These are phyloP conservation scores for Globisporangium nodosum DNA, from an alignment of 352 stramenopile species.

Conservation along the genomic window DNA sequence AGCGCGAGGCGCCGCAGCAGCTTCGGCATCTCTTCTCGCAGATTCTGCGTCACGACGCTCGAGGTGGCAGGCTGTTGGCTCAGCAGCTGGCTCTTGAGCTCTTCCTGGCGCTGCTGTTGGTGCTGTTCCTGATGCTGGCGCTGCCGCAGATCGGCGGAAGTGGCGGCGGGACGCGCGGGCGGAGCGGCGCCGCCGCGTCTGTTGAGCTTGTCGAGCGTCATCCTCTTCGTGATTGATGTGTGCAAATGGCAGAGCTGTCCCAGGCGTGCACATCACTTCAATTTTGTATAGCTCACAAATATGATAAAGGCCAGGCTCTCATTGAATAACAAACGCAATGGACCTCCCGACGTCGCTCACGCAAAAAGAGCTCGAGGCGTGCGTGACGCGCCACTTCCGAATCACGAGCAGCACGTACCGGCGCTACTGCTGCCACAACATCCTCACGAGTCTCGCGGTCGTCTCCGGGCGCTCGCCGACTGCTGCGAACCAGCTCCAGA, in stretches of 20 bases:
- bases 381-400: conserved; percentile 47
- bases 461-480: conserved; percentile 29
- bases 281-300: too few relatives aligned
- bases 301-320: too few relatives aligned
- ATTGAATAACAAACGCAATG: too few relatives aligned
- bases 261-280: too few relatives aligned
- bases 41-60: conserved; percentile 8
- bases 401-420: conserved; percentile 55
- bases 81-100: background rate
- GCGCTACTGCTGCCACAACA: conserved; percentile 56
- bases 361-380: conserved; percentile 58
- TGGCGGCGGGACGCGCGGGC: background rate
- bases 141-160: too few relatives aligned
- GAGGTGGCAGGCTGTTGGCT: background rate
- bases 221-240: background rate
- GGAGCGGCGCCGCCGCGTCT: conserved; percentile 3
- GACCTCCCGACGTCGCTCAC: too few relatives aligned
- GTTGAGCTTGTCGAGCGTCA: conserved; percentile 9
- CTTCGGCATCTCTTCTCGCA: conserved; percentile 22
- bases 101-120: background rate
- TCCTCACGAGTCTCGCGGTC: conserved; percentile 43
- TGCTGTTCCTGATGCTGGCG: background rate
- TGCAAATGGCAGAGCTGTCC: too few relatives aligned
- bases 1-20: conserved; percentile 30
- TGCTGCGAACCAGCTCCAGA: conserved; percentile 52